Evolutionary conservation across 2,329 filamentous ascomycete genomes (phyloP), one percentile per base, ranked within the genome.

Genomic region (Eurotiales sp.): DNA sequence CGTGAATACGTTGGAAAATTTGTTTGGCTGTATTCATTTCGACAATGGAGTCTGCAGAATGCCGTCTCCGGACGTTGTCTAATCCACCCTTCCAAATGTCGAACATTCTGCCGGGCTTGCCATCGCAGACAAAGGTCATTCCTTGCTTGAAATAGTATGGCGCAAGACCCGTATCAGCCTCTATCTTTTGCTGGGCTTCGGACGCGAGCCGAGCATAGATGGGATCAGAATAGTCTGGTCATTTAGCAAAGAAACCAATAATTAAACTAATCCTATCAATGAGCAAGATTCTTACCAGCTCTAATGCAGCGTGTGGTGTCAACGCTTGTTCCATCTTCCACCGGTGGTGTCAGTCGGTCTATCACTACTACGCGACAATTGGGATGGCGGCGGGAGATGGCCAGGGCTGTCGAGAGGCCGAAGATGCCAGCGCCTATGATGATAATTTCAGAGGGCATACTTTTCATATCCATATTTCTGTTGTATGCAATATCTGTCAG

Each of bases 391-490:
- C 39, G 7, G 14, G 68, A 68, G 4, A 77, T 65, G 56, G 73
- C 70, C 23, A 77, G 58, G 1, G 74, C 74, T 8, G 71, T 62
- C n/a, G 56, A 59, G n/a, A 64, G 59, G 37, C 61, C 61, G 45
- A 64, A 64, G 19, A 62, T 55, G 21, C 61, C 61, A 2, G 61
- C 61, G 11, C 61, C 61, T 12, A 64, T 36, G 11, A 68, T 64
- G 15, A 66, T 37, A 39, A 67, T 59, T 7, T 54, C 55, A 2
- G 32, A 6, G 8, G 32, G 32, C 8, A 36, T 4, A 3, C 2
- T 19, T 4, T n/a, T 19, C 6, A 3, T 6, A 3, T 17, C n/a
- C 32, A 36, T 36, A 17, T 36, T 36, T 6, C 29, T 32, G 12
- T 36, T 15, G 19, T 1, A 36, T 36, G n/a, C 32, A 17, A 36